Evolutionary conservation across 1,139 yeast genomes (phyloP).

Genomic region (Saccharomyces hybrid): DNA sequence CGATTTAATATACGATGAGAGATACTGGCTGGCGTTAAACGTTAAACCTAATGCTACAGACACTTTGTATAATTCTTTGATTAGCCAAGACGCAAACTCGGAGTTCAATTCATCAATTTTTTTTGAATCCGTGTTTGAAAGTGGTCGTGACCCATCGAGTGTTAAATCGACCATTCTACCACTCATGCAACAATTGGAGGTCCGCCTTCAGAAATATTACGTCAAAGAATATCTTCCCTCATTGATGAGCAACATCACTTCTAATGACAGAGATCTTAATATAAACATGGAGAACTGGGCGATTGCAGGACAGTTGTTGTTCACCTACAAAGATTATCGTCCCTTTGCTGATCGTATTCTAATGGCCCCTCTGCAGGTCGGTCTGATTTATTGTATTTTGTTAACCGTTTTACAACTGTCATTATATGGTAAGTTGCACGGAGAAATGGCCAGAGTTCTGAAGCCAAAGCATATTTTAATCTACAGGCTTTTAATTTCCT

Average conservation of each 20-base stretch:
- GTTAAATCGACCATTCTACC: constrained; percentile 38
- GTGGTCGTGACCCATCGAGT: constrained; percentile 46
- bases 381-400: constrained; percentile 66
- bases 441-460: constrained; percentile 39
- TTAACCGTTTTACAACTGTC: constrained; percentile 56
- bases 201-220: constrained; percentile 30
- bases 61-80: constrained; percentile 16
- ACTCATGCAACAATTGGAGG: constrained; percentile 32
- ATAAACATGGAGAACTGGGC: constrained; percentile 7
- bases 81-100: background rate
- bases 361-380: constrained; percentile 64
- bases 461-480: constrained; percentile 41
- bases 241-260: constrained; percentile 15
- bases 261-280: background rate
- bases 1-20: constrained; percentile 40
- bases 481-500: constrained; percentile 44
- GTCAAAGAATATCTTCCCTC: constrained; percentile 19
- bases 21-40: constrained; percentile 48
- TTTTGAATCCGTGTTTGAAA: constrained; percentile 40
- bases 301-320: constrained; percentile 12
- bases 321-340: constrained; percentile 40
- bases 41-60: constrained; percentile 41
- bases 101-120: constrained; percentile 18
- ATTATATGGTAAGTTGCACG: constrained; percentile 50
- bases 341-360: constrained; percentile 47